These are phyloP conservation scores for Ambrosia artemisiifolia DNA, from an alignment of 129 eudicot species.

Conservation along the genomic window DNA sequence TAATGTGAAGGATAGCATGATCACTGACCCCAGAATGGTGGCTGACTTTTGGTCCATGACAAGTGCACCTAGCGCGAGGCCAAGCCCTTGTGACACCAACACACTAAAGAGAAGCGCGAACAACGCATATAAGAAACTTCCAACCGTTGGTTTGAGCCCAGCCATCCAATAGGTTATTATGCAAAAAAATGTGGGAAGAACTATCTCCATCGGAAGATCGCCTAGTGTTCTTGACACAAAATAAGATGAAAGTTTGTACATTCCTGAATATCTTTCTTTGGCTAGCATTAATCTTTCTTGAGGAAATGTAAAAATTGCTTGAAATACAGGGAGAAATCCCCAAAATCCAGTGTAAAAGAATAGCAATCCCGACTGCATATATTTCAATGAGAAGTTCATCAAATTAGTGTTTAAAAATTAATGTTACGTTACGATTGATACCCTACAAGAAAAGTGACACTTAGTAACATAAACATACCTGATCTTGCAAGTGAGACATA, in stretches of 20 bases:
- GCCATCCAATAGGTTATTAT: slow-evolving; percentile 86
- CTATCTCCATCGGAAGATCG: slow-evolving; percentile 77
- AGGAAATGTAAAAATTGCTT: slow-evolving; percentile 80
- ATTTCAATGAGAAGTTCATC: background rate
- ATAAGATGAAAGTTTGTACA: slow-evolving; percentile 78
- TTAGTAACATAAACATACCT: slow-evolving; percentile 30
- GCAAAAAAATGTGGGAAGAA: slow-evolving; percentile 60
- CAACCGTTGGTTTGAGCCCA: slow-evolving; percentile 48
- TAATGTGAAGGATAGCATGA: slow-evolving; percentile 55
- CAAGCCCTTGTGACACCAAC: slow-evolving; percentile 71
- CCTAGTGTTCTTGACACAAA: slow-evolving; percentile 60
- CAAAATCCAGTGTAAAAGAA: slow-evolving; percentile 70
- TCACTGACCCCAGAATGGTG: slow-evolving; percentile 58
- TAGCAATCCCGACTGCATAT: slow-evolving; percentile 64
- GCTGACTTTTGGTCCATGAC: slow-evolving; percentile 69
- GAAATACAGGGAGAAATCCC: slow-evolving; percentile 73
- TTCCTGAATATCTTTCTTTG: slow-evolving; percentile 79
- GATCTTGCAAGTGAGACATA: slow-evolving; percentile 60
- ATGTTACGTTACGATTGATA: background rate
- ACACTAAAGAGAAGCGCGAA: slow-evolving; percentile 43
- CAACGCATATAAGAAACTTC: slow-evolving; percentile 40
- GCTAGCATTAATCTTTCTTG: slow-evolving; percentile 64
- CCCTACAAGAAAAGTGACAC: background rate
- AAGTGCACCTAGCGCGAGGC: slow-evolving; percentile 77
- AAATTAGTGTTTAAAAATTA: background rate